Evolutionary conservation across 495 filamentous ascomycete species (phyloP).

Genomic region (Tuber calosporum): DNA sequence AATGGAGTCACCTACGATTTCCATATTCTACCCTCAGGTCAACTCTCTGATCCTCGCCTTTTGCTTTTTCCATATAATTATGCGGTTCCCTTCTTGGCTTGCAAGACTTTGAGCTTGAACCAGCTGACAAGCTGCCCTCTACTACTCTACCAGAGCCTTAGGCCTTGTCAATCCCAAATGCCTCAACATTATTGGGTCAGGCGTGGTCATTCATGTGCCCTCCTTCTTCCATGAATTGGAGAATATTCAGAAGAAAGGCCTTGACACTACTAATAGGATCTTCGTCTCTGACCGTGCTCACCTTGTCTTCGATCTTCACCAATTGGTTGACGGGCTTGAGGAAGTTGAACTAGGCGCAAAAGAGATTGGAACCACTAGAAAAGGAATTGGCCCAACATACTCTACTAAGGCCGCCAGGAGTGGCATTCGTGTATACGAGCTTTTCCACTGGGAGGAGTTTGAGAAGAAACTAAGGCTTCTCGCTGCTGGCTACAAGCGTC

Average conservation of each 20-base stretch:
- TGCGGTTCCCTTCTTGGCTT: neutral
- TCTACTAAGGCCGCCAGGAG: constrained; percentile 69
- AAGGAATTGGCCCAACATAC: constrained; percentile 74
- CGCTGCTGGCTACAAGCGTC: constrained; percentile 58
- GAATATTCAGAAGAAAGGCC: constrained; percentile 62
- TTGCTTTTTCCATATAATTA: constrained; percentile 9
- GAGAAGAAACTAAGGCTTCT: constrained; percentile 65
- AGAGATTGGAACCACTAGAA: constrained; percentile 54
- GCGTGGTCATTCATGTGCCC: constrained; percentile 76
- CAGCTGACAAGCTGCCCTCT: neutral
- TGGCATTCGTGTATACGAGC: constrained; percentile 67
- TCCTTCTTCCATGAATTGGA: constrained; percentile 82
- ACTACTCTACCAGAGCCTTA: constrained; percentile 38
- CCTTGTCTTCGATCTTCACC: constrained; percentile 77
- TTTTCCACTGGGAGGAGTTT: constrained; percentile 65
- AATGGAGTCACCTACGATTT: constrained; percentile 59
- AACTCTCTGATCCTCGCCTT: constrained; percentile 14
- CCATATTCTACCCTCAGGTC: constrained; percentile 59
- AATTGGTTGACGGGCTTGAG: constrained; percentile 71
- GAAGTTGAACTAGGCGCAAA: constrained; percentile 61
- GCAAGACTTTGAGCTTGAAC: neutral
- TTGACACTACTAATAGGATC: constrained; percentile 60
- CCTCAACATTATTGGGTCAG: constrained; percentile 78
- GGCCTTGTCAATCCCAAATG: constrained; percentile 69
- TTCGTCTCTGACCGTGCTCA: constrained; percentile 77